These are phyloP conservation scores for Yamadazyma sp. DNA, from an alignment of 1,139 yeast species.

Conservation along the genomic window DNA sequence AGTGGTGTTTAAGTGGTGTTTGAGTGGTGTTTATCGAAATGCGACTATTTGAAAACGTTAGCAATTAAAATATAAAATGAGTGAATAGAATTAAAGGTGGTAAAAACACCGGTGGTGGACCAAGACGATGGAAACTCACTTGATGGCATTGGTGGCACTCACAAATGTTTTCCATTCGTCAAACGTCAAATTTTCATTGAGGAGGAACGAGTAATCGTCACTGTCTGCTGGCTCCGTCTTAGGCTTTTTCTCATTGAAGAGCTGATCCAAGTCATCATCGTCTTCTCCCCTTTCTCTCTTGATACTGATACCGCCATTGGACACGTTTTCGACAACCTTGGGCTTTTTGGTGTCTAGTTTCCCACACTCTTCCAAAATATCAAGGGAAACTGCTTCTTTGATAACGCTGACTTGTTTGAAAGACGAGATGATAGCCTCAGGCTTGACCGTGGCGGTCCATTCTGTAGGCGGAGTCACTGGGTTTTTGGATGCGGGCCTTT, in stretches of 20 bases:
- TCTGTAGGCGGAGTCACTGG: constrained; percentile 38
- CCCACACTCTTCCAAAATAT: constrained; percentile 33
- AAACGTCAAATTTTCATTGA: constrained; percentile 33
- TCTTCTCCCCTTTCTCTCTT: constrained; percentile 30
- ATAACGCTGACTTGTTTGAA: constrained; percentile 45
- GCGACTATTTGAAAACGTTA: background rate
- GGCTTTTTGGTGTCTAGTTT: constrained; percentile 4
- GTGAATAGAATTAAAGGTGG: background rate
- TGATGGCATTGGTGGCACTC: background rate
- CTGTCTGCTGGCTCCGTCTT: constrained; percentile 14
- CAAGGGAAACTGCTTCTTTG: constrained; percentile 30
- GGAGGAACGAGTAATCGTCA: constrained; percentile 25
- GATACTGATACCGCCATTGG: constrained; percentile 1
- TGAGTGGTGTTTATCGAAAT: too few species aligned
- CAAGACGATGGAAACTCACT: background rate
- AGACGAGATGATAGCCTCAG: constrained; percentile 46
- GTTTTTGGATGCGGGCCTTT: constrained; percentile 20
- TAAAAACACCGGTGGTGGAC: constrained; percentile 1
- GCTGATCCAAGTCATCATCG: constrained; percentile 29
- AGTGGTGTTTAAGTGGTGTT: too few species aligned
- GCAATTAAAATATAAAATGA: background rate
- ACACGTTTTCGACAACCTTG: background rate
- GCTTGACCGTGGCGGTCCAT: constrained; percentile 50
- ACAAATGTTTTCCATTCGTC: constrained; percentile 36
- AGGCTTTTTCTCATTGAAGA: constrained; percentile 38